Evolutionary conservation across 441 rosid genomes (phyloP).

Genomic region (Raphanus hybrid): DNA sequence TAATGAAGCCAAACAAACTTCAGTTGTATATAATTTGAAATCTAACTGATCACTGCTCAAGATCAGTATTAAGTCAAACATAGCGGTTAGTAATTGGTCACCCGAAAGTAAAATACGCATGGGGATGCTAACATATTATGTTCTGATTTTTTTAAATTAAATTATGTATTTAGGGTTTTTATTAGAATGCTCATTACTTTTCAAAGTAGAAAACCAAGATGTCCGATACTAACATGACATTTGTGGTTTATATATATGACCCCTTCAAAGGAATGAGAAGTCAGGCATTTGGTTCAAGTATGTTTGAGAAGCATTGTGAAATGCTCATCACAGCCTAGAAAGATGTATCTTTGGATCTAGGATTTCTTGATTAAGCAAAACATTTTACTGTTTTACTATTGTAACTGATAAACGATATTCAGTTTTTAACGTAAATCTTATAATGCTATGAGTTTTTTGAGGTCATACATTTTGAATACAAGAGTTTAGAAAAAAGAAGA

Average conservation of each 20-base stretch:
- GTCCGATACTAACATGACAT: background rate
- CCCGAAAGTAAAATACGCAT: constrained; percentile 38
- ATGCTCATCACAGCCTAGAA: background rate
- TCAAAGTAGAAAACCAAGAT: background rate
- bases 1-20: constrained; percentile 19
- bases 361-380: no score
- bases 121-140: constrained; percentile 20
- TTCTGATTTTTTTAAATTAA: background rate
- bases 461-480: background rate
- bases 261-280: background rate
- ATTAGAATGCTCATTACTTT: background rate
- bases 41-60: background rate
- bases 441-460: background rate
- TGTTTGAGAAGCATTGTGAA: background rate
- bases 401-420: no score
- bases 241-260: background rate
- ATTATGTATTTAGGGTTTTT: background rate
- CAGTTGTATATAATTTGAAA: constrained; percentile 13
- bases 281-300: background rate
- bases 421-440: background rate
- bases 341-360: no score
- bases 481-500: no score
- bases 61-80: constrained; percentile 35
- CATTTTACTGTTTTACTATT: no score
- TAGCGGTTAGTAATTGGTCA: constrained; percentile 39